Base-by-base conservation (phyloP, 805 yeast genomes). In the Yamadazyma phyllophila region DNA sequence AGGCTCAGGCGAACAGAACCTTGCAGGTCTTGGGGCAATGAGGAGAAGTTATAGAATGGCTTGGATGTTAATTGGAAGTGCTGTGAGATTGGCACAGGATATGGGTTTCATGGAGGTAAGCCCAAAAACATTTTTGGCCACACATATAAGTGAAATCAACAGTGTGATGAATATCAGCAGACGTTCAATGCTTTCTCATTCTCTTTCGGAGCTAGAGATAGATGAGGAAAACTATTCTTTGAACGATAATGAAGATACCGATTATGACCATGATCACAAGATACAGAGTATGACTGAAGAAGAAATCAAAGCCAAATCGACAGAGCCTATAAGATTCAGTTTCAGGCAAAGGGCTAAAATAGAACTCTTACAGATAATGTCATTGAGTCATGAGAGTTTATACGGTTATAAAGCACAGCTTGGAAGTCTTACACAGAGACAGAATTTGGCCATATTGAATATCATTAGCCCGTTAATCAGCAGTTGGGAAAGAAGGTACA, bases 1-100 rank as follows among this genome's bases (percentile, higher is more conserved):
- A 17, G 34, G 3, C 5, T 8, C 12, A 9, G 36, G 29, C 17
- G 78, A 79, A 30, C 62, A 62, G 24, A 76, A 77, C 27, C 65
- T 80, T 36, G 83, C 91, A 0, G 96, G 96, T 0, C 66, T 88
- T 37, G 88, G 88, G 26, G 95, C 96, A 1, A 81, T 90, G 79
- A 74, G 95, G 54, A 71, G 96, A 56, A 83, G 91, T 50, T 91
- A 88, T 61, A 74, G 96, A 33, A 86, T 89, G 90, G 85, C 96
- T 0, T 91, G 96, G 92, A 86, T 90, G 94, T 76, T 89, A 49
- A 82, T 88, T 39, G 97, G 97, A 2, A 81, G 88, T 1, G 91
- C 95, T 0, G 85, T 88, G 1, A 72, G 97, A 46, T 66, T 91
- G 35, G 94, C 96, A 2, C 96, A 88, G 60, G 94, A 86, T 61